Evolutionary conservation across 1,139 yeast genomes (phyloP).

Genomic region (Lodderomyces pseudojiufengensis): DNA sequence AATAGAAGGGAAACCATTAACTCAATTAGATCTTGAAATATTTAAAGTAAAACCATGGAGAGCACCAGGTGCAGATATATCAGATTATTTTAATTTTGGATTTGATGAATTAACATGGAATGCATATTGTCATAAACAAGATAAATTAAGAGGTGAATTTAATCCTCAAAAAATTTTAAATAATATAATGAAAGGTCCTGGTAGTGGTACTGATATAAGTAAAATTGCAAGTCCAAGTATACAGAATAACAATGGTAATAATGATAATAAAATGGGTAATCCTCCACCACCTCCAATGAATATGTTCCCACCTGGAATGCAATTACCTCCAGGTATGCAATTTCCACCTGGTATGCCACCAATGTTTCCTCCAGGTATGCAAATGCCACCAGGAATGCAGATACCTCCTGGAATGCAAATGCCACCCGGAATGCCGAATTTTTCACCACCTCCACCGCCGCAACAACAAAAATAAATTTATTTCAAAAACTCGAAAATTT

Average conservation of each 20-base stretch:
- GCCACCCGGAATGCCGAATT: conserved; percentile 5
- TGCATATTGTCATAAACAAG: conserved; percentile 87
- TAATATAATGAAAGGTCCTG: conserved; percentile 33
- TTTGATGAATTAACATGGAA: conserved; percentile 97
- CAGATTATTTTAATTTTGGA: conserved; percentile 94
- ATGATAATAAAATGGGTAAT: neutral
- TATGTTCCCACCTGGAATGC: conserved; percentile 3
- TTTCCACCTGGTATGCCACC: conserved; percentile 5
- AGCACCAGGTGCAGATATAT: conserved; percentile 90
- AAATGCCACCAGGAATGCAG: conserved; percentile 5
- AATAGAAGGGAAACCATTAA: conserved; percentile 78
- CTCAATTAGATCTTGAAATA: conserved; percentile 77
- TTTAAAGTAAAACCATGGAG: conserved; percentile 97
- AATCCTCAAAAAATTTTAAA: conserved; percentile 57
- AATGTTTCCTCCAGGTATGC: neutral
- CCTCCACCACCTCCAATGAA: conserved; percentile 5
- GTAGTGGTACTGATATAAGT: conserved; percentile 10
- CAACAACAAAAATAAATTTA: neutral
- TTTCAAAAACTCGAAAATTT: no score
- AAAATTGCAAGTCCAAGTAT: neutral
- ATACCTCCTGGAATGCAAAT: conserved; percentile 9
- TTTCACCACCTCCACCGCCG: no score
- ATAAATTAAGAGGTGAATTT: conserved; percentile 72
- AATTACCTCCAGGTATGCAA: neutral
- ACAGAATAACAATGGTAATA: neutral